phyloP scores from a whole-genome alignment of 148 eudicot genomes.

The Diospyros kaki region DNA sequence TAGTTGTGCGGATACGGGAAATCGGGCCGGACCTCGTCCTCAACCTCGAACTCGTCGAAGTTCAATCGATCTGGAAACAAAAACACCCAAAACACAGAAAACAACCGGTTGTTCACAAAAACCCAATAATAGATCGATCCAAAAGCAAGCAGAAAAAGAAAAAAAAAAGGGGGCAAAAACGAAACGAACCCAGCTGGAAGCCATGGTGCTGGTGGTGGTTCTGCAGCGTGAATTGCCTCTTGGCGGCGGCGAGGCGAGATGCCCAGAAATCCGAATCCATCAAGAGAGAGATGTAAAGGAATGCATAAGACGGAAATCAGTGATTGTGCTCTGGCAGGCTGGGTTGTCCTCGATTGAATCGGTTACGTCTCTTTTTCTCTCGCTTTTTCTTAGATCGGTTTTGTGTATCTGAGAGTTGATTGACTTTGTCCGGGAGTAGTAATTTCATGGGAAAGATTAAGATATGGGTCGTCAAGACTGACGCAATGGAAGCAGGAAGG shows the following conservation, averaged over 20 bases:
- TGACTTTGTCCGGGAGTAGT: too few relatives aligned
- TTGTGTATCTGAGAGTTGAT: too few relatives aligned
- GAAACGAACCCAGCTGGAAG: conserved; percentile 54
- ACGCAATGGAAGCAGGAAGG: too few relatives aligned
- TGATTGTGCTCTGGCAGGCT: too few relatives aligned
- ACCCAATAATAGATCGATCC: background rate
- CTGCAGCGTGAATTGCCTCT: conserved; percentile 65
- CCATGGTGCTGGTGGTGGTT: conserved; percentile 40
- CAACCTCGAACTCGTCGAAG: conserved; percentile 75
- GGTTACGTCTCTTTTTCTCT: too few relatives aligned
- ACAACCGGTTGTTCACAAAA: background rate
- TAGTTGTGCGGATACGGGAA: conserved; percentile 86
- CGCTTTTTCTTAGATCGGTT: too few relatives aligned
- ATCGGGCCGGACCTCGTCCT: conserved; percentile 73
- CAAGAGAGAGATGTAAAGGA: background rate
- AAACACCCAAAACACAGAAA: conserved; percentile 16
- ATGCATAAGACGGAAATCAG: background rate
- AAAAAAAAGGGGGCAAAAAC: background rate
- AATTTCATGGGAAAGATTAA: too few relatives aligned
- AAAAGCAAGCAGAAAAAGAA: background rate
- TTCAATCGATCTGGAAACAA: conserved; percentile 61
- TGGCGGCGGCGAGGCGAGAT: conserved; percentile 76
- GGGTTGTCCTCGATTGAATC: too few relatives aligned
- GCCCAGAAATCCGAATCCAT: conserved; percentile 95
- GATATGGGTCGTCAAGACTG: too few relatives aligned